Base-by-base conservation (phyloP, 2,329 filamentous ascomycete species). In the Fusarium buharicum region DNA sequence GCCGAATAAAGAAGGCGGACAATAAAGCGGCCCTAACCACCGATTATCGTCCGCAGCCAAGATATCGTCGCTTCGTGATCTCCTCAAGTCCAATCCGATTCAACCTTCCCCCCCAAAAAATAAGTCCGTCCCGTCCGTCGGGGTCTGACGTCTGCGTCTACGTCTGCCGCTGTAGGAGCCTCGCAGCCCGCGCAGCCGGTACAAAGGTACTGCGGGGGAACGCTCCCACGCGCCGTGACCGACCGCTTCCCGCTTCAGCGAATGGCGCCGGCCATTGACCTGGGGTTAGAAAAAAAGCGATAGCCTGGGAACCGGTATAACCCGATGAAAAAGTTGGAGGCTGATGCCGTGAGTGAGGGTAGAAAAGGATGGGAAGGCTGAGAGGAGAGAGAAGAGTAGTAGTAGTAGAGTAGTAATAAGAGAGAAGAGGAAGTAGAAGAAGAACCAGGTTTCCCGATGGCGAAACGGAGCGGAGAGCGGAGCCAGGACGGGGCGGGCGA, bases 141-240 rank as follows among this genome's bases (percentile, higher is more conserved):
- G 39, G 44, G 44, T 18, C 43, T 48, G n/a, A n/a, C n/a, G n/a
- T n/a, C n/a, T n/a, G n/a, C n/a, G n/a, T n/a, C n/a, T 44, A 54
- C 55, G 59, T 57, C 50, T 57, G 65, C 55, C 64, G 61, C 56
- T 69, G 47, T 62, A 62, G 67, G 60, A 69, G 59, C 55, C 60
- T 68, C 59, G 65, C 64, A 66, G 69, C n/a, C n/a, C n/a, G n/a
- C 8, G 22, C 22, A 24, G 22, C 67, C 67, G 69, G 68, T 75
- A 68, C 79, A 75, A 45, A 66, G 80, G 80, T 81, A 80, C 80
- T 84, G 82, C 82, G 83, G 83, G 82, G 82, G 82, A 82, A 81
- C 81, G 75, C 76, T 82, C 81, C 82, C 82, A 81, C 81, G 79
- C 82, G 82, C 81, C 82, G 82, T 80, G 81, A 82, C 81, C 79